phyloP scores from a whole-genome alignment of 1,284 basidiomycete genomes.

The Tylopilus orsonianus region DNA sequence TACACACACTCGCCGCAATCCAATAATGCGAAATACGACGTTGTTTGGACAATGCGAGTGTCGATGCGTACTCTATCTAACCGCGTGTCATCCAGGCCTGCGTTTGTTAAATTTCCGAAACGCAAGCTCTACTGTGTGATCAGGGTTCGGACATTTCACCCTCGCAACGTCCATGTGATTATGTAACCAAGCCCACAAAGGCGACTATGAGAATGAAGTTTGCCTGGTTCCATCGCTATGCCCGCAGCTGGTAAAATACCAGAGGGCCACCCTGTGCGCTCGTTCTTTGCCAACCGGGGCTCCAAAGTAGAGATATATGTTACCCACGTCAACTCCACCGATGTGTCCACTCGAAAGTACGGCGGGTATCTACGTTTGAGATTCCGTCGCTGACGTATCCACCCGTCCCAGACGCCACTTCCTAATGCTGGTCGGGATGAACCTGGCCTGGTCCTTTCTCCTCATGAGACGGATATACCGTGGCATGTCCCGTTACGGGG shows the following conservation, averaged over 20 bases:
- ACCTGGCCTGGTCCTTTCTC: constrained; percentile 26
- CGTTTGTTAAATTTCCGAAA: too few species aligned
- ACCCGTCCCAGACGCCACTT: constrained; percentile 26
- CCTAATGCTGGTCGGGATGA: constrained; percentile 26
- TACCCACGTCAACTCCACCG: constrained; percentile 29
- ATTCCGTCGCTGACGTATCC: constrained; percentile 9
- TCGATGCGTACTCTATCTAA: too few species aligned
- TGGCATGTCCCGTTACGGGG: constrained; percentile 30
- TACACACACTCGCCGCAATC: constrained; percentile 1
- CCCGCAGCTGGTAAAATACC: constrained; percentile 27
- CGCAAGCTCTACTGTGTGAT: too few species aligned
- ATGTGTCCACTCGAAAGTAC: constrained; percentile 25
- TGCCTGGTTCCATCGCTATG: constrained; percentile 17
- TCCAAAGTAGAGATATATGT: constrained; percentile 29
- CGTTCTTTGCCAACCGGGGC: constrained; percentile 21
- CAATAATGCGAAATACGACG: too few species aligned
- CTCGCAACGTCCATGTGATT: constrained; percentile 17
- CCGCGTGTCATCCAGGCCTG: too few species aligned
- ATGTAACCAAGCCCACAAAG: constrained; percentile 14
- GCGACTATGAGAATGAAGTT: constrained; percentile 4
- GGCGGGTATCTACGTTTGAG: constrained; percentile 1
- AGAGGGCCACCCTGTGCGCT: constrained; percentile 24
- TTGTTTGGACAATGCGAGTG: too few species aligned
- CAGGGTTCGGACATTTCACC: too few species aligned
- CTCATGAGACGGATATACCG: constrained; percentile 24